phyloP scores from a whole-genome alignment of 1,139 yeast species.

The Scheffersomyces quercinus region DNA sequence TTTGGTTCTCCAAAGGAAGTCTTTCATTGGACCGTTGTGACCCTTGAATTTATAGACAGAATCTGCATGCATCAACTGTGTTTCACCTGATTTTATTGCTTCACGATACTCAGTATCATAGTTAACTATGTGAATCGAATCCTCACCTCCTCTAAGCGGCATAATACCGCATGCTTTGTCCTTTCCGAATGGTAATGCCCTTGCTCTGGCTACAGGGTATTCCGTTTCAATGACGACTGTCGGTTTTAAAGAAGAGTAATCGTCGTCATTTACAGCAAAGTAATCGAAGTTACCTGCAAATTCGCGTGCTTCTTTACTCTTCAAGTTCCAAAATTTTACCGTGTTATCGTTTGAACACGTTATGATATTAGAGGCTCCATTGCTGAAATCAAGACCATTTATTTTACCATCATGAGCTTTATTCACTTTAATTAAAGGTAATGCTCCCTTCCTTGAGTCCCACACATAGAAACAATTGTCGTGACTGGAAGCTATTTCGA shows the following conservation, averaged over 20 bases:
- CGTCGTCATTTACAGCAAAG: conserved; percentile 20
- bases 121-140: conserved; percentile 69
- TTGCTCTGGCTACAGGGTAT: conserved; percentile 86
- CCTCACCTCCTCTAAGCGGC: conserved; percentile 87
- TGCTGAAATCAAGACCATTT: conserved; percentile 83
- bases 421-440: conserved; percentile 63
- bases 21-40: conserved; percentile 81
- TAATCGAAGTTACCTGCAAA: conserved; percentile 21
- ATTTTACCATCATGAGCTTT: conserved; percentile 79
- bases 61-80: conserved; percentile 28
- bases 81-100: conserved; percentile 26
- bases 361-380: conserved; percentile 59
- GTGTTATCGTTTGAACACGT: conserved; percentile 86
- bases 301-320: conserved; percentile 22
- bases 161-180: conserved; percentile 78
- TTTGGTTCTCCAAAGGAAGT: conserved; percentile 81
- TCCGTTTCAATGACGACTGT: conserved; percentile 64
- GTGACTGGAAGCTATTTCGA: conserved; percentile 82
- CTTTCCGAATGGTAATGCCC: conserved; percentile 85
- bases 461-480: conserved; percentile 78
- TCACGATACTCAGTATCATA: conserved; percentile 48
- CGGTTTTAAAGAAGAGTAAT: conserved; percentile 34
- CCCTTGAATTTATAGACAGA: conserved; percentile 73
- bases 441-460: conserved; percentile 84
- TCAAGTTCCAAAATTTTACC: conserved; percentile 84